Evolutionary conservation across 1,284 basidiomycete genomes (phyloP), one percentile per base, ranked within the genome.

Genomic region (Crepidotus sp.): DNA sequence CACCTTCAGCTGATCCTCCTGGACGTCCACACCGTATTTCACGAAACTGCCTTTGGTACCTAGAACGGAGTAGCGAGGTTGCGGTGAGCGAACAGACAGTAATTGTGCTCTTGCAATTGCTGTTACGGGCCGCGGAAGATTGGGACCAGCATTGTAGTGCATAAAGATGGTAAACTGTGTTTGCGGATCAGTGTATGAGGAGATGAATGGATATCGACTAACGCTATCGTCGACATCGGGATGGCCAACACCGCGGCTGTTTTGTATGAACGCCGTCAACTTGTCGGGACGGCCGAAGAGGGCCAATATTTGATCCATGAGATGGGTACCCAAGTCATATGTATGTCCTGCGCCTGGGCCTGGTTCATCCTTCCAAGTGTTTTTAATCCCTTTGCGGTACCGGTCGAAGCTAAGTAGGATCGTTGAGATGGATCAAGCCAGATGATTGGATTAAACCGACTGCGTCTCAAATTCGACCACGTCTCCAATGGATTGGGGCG

Each of bases 21-120:
- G 88, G 2, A 77, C 66, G 60, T 92, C 88, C 31, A 89, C 61
- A 1, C 86, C 87, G 56, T 71, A 76, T 62, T 94, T 93, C 50
- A 73, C 65, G 60, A 74, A 92, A 2, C 77, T 75, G 24, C 84
- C 90, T 50, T 73, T 71, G 17, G 76, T 77, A 14, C 88, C 84
- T 34, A 78, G 73, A 43, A 81, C 74, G 38, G 76, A 60, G 61
- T 77, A 93, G 18, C 88, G 77, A 17, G 81, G 61, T 59, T 91
- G 89, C 1, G 66, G 68, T 1, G 71, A 63, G 30, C 76, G 69
- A 10, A 77, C 77, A 7, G 84, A 85, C 24, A 91, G 68, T 45
- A 80, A 77, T 46, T 80, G 75, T 7, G 77, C 80, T 40, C 80
- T 73, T 36, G 87, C 67, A 48, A 83, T 80, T 8, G 74, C 83